Evolutionary conservation across 2,329 filamentous ascomycete species (phyloP).

Genomic region (Beauveria australis): DNA sequence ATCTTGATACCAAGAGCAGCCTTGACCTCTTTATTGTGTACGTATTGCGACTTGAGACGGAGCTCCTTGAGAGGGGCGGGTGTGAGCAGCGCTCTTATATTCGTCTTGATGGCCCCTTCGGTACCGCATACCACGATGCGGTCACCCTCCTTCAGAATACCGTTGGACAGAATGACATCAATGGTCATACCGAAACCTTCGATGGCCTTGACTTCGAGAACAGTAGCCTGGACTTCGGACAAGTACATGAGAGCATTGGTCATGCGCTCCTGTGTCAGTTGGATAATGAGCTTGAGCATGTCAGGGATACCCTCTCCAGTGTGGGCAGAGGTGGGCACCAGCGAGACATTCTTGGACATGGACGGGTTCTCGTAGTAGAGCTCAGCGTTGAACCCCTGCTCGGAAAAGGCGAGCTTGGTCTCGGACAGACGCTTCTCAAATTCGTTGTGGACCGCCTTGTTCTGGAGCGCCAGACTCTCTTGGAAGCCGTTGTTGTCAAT

Average conservation of each 20-base stretch:
- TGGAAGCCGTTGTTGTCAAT: slow-evolving; percentile 98
- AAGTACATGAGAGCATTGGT: slow-evolving; percentile 96
- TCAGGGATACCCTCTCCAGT: slow-evolving; percentile 99
- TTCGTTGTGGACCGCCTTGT: slow-evolving; percentile 87
- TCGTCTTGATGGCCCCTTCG: slow-evolving; percentile 92
- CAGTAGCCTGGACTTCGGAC: slow-evolving; percentile 93
- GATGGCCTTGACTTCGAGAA: slow-evolving; percentile 97
- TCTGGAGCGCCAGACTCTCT: slow-evolving; percentile 83
- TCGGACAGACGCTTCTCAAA: slow-evolving; percentile 84
- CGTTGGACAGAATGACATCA: slow-evolving; percentile 93
- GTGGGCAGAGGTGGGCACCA: slow-evolving; percentile 93
- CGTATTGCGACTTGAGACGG: slow-evolving; percentile 90
- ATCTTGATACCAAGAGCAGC: slow-evolving; percentile 98
- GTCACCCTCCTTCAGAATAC: slow-evolving; percentile 88
- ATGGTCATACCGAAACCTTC: slow-evolving; percentile 98
- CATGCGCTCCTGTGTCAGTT: slow-evolving; percentile 95
- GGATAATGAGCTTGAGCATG: slow-evolving; percentile 91
- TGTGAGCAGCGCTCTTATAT: slow-evolving; percentile 88
- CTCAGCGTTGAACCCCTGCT: slow-evolving; percentile 97
- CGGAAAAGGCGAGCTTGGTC: slow-evolving; percentile 88
- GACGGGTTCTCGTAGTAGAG: slow-evolving; percentile 97
- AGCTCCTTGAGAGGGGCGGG: slow-evolving; percentile 89
- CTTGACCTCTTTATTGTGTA: slow-evolving; percentile 99
- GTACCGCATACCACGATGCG: slow-evolving; percentile 91
- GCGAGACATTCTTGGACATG: slow-evolving; percentile 88